Evolutionary conservation across 805 yeast genomes (phyloP).

Genomic region (Ogataea paraovalis): DNA sequence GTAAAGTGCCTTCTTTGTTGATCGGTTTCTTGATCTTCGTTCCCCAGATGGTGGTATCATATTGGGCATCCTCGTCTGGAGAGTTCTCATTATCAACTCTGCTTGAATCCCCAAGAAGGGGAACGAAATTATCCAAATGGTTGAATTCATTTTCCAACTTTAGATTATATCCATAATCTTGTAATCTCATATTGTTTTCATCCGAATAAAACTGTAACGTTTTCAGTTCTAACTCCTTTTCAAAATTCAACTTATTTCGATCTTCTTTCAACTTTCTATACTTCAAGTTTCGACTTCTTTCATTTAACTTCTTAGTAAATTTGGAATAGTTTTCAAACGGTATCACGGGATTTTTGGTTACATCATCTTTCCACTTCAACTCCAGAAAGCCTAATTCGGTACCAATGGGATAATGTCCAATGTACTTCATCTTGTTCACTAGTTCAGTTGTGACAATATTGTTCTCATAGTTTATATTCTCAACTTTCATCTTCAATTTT

Average conservation of each 20-base stretch:
- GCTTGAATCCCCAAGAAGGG: conserved; percentile 7
- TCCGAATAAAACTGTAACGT: conserved; percentile 55
- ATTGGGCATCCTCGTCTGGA: conserved; percentile 11
- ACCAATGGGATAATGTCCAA: conserved; percentile 81
- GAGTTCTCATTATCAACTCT: conserved; percentile 4
- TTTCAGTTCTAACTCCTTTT: conserved; percentile 53
- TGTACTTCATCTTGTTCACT: conserved; percentile 60
- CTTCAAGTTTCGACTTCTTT: conserved; percentile 48
- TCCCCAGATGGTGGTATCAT: conserved; percentile 68
- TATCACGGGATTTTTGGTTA: conserved; percentile 25
- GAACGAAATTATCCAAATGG: conserved; percentile 26
- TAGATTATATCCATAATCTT: conserved; percentile 36
- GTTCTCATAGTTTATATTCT: conserved; percentile 64
- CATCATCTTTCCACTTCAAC: conserved; percentile 62
- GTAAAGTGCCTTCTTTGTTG: conserved; percentile 31
- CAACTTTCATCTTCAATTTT: conserved; percentile 55
- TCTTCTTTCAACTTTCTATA: conserved; percentile 58
- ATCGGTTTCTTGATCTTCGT: conserved; percentile 46
- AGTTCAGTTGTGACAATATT: conserved; percentile 49
- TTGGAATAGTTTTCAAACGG: conserved; percentile 40
- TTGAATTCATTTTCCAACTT: conserved; percentile 37
- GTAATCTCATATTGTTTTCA: conserved; percentile 44
- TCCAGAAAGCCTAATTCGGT: conserved; percentile 81
- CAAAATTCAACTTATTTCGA: conserved; percentile 50
- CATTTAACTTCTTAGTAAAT: conserved; percentile 53